These are phyloP conservation scores for Cercospora sp. DNA, from an alignment of 2,329 filamentous ascomycete species.

Conservation along the genomic window DNA sequence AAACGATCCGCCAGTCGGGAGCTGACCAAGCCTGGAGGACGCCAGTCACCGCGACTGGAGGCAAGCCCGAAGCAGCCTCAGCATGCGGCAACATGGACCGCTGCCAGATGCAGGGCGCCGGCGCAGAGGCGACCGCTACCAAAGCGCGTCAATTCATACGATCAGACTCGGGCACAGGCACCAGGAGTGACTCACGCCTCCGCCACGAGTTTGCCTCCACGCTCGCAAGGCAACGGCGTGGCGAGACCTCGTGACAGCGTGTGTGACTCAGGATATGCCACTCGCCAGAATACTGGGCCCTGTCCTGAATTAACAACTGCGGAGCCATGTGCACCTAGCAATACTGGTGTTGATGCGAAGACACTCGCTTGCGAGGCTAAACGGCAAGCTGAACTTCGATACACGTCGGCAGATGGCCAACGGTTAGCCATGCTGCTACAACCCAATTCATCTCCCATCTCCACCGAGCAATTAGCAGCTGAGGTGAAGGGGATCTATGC, in stretches of 20 bases:
- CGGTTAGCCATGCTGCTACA: slow-evolving; percentile 28
- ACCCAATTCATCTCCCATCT: slow-evolving; percentile 52
- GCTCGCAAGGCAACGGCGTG: background rate
- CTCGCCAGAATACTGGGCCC: slow-evolving; percentile 1
- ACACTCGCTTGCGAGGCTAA: background rate
- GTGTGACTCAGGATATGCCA: slow-evolving; percentile 4
- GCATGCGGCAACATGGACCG: background rate
- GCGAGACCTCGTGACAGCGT: background rate
- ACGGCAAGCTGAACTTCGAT: slow-evolving; percentile 1
- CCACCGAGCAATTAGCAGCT: slow-evolving; percentile 73
- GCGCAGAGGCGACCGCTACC: background rate
- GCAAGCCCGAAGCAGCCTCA: background rate
- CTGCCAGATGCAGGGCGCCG: background rate
- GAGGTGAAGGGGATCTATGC: slow-evolving; percentile 85
- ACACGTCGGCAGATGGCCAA: slow-evolving; percentile 11
- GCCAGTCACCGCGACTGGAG: slow-evolving; percentile 10
- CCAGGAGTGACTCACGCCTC: background rate
- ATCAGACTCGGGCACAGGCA: background rate
- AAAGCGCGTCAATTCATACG: background rate
- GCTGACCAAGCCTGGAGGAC: slow-evolving; percentile 1
- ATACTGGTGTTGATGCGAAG: background rate
- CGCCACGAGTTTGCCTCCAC: background rate
- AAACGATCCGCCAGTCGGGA: slow-evolving; percentile 12
- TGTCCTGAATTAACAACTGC: background rate
- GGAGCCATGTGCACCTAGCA: background rate